phyloP scores from a whole-genome alignment of 257 asterid genomes.

The Solanum sparsipilum region DNA sequence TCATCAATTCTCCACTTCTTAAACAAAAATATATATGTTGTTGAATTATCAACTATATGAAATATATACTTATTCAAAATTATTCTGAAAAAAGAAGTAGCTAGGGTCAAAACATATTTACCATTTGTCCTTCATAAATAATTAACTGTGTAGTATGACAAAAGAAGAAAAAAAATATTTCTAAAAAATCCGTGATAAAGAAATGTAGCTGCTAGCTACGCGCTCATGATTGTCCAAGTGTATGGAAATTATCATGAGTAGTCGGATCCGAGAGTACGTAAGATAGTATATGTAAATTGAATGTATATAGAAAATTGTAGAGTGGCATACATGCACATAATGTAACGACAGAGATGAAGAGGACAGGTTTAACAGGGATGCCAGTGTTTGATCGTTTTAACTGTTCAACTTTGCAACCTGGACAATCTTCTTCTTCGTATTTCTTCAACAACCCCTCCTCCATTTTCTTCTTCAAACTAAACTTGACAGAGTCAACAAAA shows the following conservation, averaged over 20 bases:
- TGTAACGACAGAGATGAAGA: slow-evolving; percentile 36
- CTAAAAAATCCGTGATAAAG: no score
- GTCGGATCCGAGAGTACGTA: not conserved
- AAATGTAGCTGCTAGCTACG: no score
- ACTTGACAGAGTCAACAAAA: not conserved
- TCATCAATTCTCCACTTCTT: not conserved
- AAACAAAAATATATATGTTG: not conserved
- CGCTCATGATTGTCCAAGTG: no score
- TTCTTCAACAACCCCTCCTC: not conserved
- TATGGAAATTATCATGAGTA: no score
- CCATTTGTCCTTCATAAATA: not conserved
- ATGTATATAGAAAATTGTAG: no score
- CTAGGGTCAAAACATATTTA: not conserved
- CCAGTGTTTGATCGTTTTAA: slow-evolving; percentile 16
- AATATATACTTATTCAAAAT: not conserved
- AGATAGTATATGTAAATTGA: not conserved
- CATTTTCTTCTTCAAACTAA: not conserved
- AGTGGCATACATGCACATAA: not conserved
- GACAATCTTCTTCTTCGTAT: not conserved
- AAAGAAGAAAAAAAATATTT: no score
- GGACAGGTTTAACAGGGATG: slow-evolving; percentile 34
- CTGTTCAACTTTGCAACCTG: slow-evolving; percentile 38
- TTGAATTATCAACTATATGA: not conserved
- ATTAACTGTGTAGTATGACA: no score
- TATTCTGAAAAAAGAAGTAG: not conserved